Conservation (phyloP, 2,329 filamentous ascomycete genomes). For the Colletotrichum camelliae region DNA sequence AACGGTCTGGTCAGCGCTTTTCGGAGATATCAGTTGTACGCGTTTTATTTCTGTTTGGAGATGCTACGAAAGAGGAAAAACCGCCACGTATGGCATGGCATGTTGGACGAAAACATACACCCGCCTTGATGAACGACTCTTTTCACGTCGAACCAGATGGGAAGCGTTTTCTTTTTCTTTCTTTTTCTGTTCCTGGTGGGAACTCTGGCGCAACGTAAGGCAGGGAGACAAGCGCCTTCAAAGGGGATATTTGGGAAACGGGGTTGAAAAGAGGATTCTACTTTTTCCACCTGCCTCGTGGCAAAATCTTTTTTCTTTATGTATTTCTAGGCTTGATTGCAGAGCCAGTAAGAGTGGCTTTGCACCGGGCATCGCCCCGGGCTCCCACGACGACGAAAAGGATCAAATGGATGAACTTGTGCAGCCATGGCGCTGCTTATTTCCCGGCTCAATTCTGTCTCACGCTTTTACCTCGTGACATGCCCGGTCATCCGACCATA, state of each 20-base stretch:
- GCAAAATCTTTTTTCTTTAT: constrained; percentile 5
- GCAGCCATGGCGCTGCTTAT: constrained; percentile 7
- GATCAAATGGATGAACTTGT: constrained; percentile 9
- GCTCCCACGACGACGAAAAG: constrained; percentile 12
- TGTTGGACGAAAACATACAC: not conserved
- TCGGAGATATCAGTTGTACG: not conserved
- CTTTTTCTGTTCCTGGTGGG: not conserved
- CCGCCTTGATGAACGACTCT: not conserved
- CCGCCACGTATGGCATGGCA: not conserved
- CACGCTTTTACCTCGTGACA: not conserved
- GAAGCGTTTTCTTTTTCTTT: not conserved
- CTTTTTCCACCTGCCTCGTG: not conserved
- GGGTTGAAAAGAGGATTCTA: not conserved
- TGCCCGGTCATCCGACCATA: not conserved
- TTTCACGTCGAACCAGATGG: not conserved
- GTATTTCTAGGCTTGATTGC: constrained; percentile 14
- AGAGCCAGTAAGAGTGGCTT: not conserved
- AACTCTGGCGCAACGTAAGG: constrained; percentile 3
- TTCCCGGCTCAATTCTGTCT: not conserved
- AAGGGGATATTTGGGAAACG: not conserved
- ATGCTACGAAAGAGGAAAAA: not conserved
- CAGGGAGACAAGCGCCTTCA: not conserved
- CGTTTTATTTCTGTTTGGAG: not conserved
- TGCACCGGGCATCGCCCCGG: not conserved
- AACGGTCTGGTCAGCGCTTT: not conserved